Evolutionary conservation across 805 yeast genomes (phyloP), one percentile per base, ranked within the genome.

Genomic region (Candida vartiovaarae): DNA sequence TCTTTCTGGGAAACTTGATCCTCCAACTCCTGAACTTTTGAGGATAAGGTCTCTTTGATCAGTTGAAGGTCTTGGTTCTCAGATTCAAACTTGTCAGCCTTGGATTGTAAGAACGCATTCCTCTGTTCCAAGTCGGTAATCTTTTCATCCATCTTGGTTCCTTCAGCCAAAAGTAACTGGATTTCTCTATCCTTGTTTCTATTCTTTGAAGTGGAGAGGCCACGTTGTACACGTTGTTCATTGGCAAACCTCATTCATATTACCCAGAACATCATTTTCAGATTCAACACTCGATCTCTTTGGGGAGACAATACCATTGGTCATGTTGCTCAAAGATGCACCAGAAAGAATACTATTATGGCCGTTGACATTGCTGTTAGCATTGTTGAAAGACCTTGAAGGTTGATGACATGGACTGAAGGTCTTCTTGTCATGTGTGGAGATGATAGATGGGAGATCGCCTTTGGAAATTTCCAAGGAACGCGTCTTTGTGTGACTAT

Each of bases 131-230:
- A 58, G 8, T 59, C 57, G 3, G 72, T 62, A 25, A 72, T 71
- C 36, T 61, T 61, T 10, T 53, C 49, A 47, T 78, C 82, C 74
- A 75, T 69, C 47, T 74, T 67, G 20, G 72, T 63, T 34, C 75
- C 72, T 52, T 74, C 79, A 29, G 66, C 68, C 26, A 72, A 52
- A 8, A 76, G 57, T 33, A 70, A 47, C 44, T 68, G 67, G 28
- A 74, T 62, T 47, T 75, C 78, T 40, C 70, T 65, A 38, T 72
- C 72, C 42, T 64, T 64, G 39, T 60, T 56, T 42, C 60, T 55
- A 24, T 47, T 51, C 29, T 56, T 48, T 28, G 49, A 45, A 6
- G 56, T 39, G 15, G 65, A 61, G 23, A 60, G 38, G 1, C 63
- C 62, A 39, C 59, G 43, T 15, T 53, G 51, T 2, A 48, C 15